Percentiles rank a stretch among this genome's conserved stretches.
Conservation (phyloP, 2,329 filamentous ascomycete species). For the Aspergillus sp. region DNA sequence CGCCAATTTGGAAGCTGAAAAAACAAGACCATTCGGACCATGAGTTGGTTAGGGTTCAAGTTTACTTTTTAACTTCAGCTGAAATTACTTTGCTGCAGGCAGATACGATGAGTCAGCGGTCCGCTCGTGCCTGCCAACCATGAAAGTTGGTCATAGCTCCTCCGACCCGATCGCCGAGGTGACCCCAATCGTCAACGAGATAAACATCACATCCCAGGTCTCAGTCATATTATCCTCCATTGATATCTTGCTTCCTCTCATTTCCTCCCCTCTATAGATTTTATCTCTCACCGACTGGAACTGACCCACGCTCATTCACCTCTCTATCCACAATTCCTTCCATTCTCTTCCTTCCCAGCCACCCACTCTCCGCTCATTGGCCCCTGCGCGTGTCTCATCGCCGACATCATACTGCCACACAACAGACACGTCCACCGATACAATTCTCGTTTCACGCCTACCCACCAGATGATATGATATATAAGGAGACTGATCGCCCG, state of each 20-base stretch:
- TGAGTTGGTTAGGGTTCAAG: background rate
- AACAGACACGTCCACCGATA: slow-evolving; percentile 2
- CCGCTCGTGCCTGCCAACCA: background rate
- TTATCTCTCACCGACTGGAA: background rate
- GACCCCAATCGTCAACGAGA: background rate
- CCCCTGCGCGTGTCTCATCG: slow-evolving; percentile 8
- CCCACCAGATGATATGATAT: slow-evolving; percentile 13
- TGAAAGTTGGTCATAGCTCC: background rate
- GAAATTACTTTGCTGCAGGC: background rate
- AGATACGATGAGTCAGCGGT: background rate
- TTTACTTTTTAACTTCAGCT: too few relatives aligned
- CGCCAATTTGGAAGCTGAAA: background rate
- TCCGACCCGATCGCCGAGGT: background rate
- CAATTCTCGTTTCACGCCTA: background rate
- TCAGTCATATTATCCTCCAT: background rate
- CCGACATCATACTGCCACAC: slow-evolving; percentile 6
- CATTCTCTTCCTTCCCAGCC: slow-evolving; percentile 15
- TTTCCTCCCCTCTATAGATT: slow-evolving; percentile 1
- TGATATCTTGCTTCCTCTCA: background rate
- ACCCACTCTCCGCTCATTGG: slow-evolving; percentile 18
- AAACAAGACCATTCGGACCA: background rate
- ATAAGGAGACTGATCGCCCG: slow-evolving; percentile 10
- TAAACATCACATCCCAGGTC: background rate
- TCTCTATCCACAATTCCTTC: slow-evolving; percentile 1
- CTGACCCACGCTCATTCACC: slow-evolving; percentile 8